These are phyloP conservation scores for Catharanthus roseus DNA, from an alignment of 257 asterid genomes.

Conservation along the genomic window DNA sequence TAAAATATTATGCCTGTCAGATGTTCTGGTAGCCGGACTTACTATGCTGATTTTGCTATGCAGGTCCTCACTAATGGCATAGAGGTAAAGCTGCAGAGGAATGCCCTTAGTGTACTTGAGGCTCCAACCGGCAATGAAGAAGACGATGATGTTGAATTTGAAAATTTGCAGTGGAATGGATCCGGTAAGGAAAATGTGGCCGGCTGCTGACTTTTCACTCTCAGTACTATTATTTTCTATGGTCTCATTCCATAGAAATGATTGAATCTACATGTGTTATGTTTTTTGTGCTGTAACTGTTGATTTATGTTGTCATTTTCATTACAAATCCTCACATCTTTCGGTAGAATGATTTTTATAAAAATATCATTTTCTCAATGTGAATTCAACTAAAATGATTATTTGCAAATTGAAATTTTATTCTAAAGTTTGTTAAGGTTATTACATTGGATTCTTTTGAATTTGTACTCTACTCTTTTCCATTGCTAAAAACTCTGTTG, in stretches of 20 bases:
- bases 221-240: background rate
- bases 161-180: slow-evolving; percentile 62
- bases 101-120: slow-evolving; percentile 86
- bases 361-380: background rate
- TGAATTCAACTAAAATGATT: background rate
- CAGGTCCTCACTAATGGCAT: slow-evolving; percentile 93
- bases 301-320: background rate
- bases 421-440: slow-evolving; percentile 18
- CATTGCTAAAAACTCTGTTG: slow-evolving; percentile 14
- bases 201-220: background rate
- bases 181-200: slow-evolving; percentile 46
- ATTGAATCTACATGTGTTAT: background rate
- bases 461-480: slow-evolving; percentile 12
- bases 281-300: background rate
- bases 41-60: background rate
- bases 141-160: slow-evolving; percentile 67
- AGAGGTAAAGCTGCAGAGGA: slow-evolving; percentile 89
- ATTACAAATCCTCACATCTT: background rate
- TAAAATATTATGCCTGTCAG: background rate
- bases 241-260: background rate
- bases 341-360: background rate
- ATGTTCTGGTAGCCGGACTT: background rate
- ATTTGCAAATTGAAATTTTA: background rate
- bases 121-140: slow-evolving; percentile 92
- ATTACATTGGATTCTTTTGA: slow-evolving; percentile 61